These are phyloP conservation scores for Podila clonocystis DNA, from an alignment of 192 early-diverging fungal species.

Conservation along the genomic window DNA sequence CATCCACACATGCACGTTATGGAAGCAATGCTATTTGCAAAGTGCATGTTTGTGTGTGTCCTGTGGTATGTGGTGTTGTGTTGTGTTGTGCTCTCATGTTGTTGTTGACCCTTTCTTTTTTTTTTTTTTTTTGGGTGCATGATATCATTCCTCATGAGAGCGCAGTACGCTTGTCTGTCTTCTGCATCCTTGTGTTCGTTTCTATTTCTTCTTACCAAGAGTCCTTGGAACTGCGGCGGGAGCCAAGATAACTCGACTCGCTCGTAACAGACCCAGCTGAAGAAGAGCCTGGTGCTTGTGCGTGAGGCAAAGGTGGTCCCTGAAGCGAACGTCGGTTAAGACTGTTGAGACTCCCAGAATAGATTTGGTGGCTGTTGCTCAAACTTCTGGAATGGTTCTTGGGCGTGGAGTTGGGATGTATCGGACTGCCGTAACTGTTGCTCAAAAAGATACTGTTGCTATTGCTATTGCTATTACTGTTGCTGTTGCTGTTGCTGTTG, in stretches of 20 bases:
- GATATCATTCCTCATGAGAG: neutral
- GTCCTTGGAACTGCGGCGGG: conserved; percentile 44
- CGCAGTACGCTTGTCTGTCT: neutral
- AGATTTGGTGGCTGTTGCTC: neutral
- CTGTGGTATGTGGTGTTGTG: no score
- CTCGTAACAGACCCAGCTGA: conserved; percentile 1
- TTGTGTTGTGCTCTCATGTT: no score
- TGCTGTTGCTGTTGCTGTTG: neutral
- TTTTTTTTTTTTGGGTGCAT: neutral
- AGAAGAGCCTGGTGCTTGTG: neutral
- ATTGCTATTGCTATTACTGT: neutral
- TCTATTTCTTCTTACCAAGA: conserved; percentile 29
- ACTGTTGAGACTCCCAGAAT: neutral
- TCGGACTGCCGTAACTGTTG: conserved; percentile 1
- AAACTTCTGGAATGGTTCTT: conserved; percentile 1
- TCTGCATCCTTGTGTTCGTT: neutral
- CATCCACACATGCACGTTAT: no score
- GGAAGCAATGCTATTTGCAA: no score
- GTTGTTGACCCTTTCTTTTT: no score
- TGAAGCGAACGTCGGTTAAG: neutral
- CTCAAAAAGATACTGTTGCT: neutral
- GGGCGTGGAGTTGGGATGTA: neutral
- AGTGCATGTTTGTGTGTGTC: no score
- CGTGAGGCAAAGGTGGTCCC: neutral
- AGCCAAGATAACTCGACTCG: conserved; percentile 21